Percentiles rank a stretch among this genome's conserved stretches.
phyloP scores from a whole-genome alignment of 176 grass and related monocot genomes.

The Elymus sibiricus region DNA sequence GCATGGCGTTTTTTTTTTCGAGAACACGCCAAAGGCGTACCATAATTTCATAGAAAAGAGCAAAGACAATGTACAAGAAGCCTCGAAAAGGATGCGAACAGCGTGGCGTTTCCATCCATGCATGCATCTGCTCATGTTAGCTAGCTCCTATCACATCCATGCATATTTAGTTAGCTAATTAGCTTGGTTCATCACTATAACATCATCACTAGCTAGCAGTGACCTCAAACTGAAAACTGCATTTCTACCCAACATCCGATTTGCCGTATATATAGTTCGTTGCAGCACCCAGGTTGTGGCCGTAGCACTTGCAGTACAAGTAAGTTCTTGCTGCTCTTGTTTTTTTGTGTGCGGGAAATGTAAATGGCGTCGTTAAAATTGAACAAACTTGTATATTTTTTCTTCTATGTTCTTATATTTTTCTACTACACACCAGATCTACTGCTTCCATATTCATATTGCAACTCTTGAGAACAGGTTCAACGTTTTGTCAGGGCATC shows the following conservation, averaged over 20 bases:
- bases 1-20: too few species aligned
- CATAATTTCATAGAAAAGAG: too few species aligned
- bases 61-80: too few species aligned
- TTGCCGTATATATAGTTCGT: constrained; percentile 94
- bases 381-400: neutral
- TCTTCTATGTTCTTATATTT: constrained; percentile 12
- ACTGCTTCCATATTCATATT: constrained; percentile 97
- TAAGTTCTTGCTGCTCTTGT: constrained; percentile 45
- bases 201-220: too few species aligned
- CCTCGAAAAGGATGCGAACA: too few species aligned
- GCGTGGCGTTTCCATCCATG: too few species aligned
- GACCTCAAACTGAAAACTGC: constrained; percentile 64
- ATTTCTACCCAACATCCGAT: constrained; percentile 80
- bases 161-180: too few species aligned
- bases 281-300: constrained; percentile 87
- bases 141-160: too few species aligned
- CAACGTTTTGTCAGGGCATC: constrained; percentile 77
- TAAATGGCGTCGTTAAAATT: neutral
- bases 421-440: constrained; percentile 65
- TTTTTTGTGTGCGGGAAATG: too few species aligned
- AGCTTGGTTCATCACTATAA: too few species aligned
- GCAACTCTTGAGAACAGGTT: constrained; percentile 94
- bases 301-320: constrained; percentile 95
- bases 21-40: too few species aligned
- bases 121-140: too few species aligned